Evolutionary conservation across 2,329 filamentous ascomycete species (phyloP), one percentile per base, ranked within the genome.

Genomic region (Penicillium concentricum): DNA sequence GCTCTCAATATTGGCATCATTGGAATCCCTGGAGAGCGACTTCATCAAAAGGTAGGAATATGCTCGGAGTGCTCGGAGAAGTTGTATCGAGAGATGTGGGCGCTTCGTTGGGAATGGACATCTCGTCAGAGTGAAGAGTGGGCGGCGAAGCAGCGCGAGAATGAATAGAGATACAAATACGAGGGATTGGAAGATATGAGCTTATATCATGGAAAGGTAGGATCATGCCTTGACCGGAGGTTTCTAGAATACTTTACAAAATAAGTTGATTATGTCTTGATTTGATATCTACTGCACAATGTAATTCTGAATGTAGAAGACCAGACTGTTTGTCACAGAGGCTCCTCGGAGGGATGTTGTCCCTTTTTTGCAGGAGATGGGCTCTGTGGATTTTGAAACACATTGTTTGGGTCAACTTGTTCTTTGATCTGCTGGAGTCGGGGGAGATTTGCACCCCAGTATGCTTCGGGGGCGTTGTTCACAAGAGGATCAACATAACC

Each of bases 11-110:
- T 50, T 7, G 38, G 52, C 3, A 20, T 43, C 3, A 26, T 35
- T n/a, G 45, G 52, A 13, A 51, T 42, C 5, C 45, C 45, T 0
- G 37, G 30, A 43, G 46, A 80, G 1, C 18, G 37, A 8, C 18
- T 55, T 10, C 7, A 30, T 12, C 13, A 28, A 15, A 55, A 51
- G 30, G 38, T 22, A 0, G 52, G 52, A 28, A 50, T 55, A 38
- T 55, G 52, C 30, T 7, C 45, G 0, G 12, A 22, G 18, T 55
- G 52, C 22, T 50, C 52, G 9, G 26, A 42, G 15, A 35, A 55
- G 3, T 18, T 55, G 22, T 38, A 55, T 38, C 45, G 20, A 41
- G 52, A 55, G 38, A 55, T 55, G 52, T 51, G 52, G 52, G 15
- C 30, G 13, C 38, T 55, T 41, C 52, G 45, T 35, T 55, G 52